These are phyloP conservation scores for Iberis pinnata DNA, from an alignment of 345 rosid species.

Conservation along the genomic window DNA sequence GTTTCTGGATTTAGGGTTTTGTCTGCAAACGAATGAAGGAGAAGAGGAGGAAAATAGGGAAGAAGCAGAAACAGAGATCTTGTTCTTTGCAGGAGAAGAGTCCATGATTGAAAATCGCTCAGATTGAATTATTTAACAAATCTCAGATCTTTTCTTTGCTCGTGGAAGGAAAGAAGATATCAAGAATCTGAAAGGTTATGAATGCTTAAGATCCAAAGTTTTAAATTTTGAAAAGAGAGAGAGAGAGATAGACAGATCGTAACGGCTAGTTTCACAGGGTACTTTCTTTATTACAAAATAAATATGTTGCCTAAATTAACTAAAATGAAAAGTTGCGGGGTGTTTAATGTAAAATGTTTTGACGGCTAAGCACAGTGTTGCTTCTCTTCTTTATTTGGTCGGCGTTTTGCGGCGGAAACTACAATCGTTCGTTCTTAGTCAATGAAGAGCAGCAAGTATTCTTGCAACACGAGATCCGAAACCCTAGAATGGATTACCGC, in stretches of 20 bases:
- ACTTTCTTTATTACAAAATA: no score
- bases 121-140: no score
- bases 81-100: constrained; percentile 24
- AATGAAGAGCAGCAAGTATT: constrained; percentile 35
- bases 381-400: not conserved
- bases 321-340: no score
- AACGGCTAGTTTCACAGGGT: no score
- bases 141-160: no score
- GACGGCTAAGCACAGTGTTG: not conserved
- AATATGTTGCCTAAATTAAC: no score
- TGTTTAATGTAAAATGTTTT: no score
- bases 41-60: constrained; percentile 11
- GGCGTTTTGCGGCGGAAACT: constrained; percentile 22
- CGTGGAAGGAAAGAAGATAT: no score
- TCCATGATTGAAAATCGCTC: constrained; percentile 19
- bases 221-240: no score
- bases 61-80: not conserved
- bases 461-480: constrained; percentile 52
- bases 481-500: constrained; percentile 72
- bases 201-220: no score
- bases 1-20: constrained; percentile 43
- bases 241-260: no score
- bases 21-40: constrained; percentile 29
- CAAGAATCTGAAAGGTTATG: no score
- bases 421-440: constrained; percentile 4